These are phyloP conservation scores for Triticum aestivum DNA, from an alignment of 176 grass and related monocot genomes.

Conservation along the genomic window DNA sequence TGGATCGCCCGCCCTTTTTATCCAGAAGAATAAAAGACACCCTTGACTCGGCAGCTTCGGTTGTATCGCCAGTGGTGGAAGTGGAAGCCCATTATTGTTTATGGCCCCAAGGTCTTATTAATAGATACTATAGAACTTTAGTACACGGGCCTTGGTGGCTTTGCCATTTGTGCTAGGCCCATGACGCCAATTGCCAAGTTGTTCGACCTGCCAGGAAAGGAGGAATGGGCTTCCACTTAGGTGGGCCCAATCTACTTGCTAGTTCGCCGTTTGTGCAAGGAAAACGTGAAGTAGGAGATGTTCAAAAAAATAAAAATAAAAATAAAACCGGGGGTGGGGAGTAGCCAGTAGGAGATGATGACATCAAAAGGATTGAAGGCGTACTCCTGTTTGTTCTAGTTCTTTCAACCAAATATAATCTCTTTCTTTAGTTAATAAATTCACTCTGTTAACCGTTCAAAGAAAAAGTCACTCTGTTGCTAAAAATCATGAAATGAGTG, in stretches of 20 bases:
- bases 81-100: not conserved
- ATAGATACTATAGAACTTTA: not conserved
- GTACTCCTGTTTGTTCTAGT: not conserved
- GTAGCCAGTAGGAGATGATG: not conserved
- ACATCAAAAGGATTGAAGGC: not conserved
- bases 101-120: not conserved
- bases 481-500: not conserved
- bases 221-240: too few relatives aligned
- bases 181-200: not conserved
- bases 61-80: not conserved
- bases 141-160: not conserved
- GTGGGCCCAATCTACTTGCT: not conserved
- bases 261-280: not conserved
- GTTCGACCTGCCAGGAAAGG: not conserved
- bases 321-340: too few relatives aligned
- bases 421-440: not conserved
- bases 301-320: too few relatives aligned
- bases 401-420: not conserved
- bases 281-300: not conserved
- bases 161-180: not conserved
- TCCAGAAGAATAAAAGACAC: not conserved
- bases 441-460: too few relatives aligned
- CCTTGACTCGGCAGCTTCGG: not conserved
- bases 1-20: not conserved
- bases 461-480: not conserved